These are phyloP conservation scores for Brassica balearica DNA, from an alignment of 441 rosid genomes.

Conservation along the genomic window DNA sequence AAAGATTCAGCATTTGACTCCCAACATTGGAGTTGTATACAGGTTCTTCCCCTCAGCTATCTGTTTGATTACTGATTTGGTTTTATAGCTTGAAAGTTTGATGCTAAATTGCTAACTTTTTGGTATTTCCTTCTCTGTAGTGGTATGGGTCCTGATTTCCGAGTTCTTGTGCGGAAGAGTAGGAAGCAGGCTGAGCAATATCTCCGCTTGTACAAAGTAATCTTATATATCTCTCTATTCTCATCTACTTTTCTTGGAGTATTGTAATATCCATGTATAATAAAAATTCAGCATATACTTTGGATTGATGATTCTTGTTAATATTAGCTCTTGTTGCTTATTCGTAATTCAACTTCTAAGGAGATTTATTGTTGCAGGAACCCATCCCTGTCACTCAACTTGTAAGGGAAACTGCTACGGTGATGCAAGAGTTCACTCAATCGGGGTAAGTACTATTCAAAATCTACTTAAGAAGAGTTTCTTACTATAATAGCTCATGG, in stretches of 20 bases:
- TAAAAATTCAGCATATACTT: neutral
- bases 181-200: slow-evolving; percentile 99
- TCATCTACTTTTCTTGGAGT: neutral
- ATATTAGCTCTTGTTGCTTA: neutral
- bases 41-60: slow-evolving; percentile 52
- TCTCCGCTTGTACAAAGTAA: slow-evolving; percentile 89
- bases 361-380: slow-evolving; percentile 48
- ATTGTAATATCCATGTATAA: neutral
- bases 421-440: slow-evolving; percentile 99
- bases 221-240: neutral
- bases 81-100: neutral
- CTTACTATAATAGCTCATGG: neutral
- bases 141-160: slow-evolving; percentile 99
- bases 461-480: neutral
- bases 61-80: neutral
- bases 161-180: slow-evolving; percentile 96
- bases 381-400: slow-evolving; percentile 96
- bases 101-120: slow-evolving; percentile 1
- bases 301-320: neutral
- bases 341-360: slow-evolving; percentile 9
- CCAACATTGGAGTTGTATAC: slow-evolving; percentile 97
- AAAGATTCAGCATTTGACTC: slow-evolving; percentile 87
- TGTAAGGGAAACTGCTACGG: slow-evolving; percentile 97
- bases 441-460: slow-evolving; percentile 68
- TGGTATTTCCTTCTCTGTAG: slow-evolving; percentile 50